Base-by-base conservation (phyloP, 169 alveolate species). In the Plasmodium blacklocki region DNA sequence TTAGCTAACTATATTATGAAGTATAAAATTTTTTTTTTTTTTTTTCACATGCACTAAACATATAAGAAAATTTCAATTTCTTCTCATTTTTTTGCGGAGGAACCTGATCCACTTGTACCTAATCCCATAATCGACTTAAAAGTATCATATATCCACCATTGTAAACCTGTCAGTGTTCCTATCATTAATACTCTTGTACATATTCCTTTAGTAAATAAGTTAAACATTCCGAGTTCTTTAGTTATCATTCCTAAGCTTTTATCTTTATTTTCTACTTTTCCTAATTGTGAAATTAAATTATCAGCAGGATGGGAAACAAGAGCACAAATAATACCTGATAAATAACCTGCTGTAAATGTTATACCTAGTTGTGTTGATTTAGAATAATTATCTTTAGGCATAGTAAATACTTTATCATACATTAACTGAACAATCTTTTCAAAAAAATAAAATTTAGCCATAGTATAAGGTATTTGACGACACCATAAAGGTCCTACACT, bases 121-220 rank as follows among this genome's bases (percentile, higher is more conserved):
- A 95, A 93, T 4, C 97, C 97, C 80, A 89, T 59, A 43, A 88
- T 89, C 1, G 97, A 91, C 95, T 98, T 98, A 94, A 98, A 98
- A 60, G 98, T 93, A 93, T 98, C 99, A 93, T 98, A 98, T 66
- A 98, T 97, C 99, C 99, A 98, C 99, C 99, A 98, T 94, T 98
- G 99, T 66, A 98, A 94, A 47, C 99, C 99, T 23, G 99, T 98
- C 54, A 98, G 94, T 43, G 99, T 98, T 43, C 99, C 99, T 71
- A 98, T 96, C 99, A 98, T 98, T 78, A 98, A 73, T 58, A 98
- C 97, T 88, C 99, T 97, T 15, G 99, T 96, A n/a, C 97, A 98
- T 19, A 96, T 75, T 62, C 98, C 99, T 64, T 92, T 92, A 23
- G 97, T 96, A 83, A 93, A 95, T 68, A 96, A 92, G 68, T 96